Base-by-base conservation (phyloP, 1,139 yeast species). In the Diutina mesorugosa region DNA sequence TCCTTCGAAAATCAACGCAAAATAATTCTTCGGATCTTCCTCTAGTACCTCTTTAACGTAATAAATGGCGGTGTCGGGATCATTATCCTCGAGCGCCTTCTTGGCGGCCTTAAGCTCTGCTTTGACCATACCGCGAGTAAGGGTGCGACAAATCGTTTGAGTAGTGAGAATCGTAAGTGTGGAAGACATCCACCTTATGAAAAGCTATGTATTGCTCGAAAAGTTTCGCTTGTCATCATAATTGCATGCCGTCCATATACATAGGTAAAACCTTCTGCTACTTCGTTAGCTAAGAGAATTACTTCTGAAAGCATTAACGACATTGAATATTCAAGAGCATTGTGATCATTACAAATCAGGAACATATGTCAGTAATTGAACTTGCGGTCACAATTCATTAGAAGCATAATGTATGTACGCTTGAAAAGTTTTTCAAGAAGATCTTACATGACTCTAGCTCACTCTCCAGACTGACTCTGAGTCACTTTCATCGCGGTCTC, bases 1-100 rank as follows among this genome's bases (percentile, higher is more conserved):
- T 3, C 89, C 95, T 57, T 74, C 68, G 63, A 84, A 83, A 5
- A 87, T 78, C 61, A 75, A 74, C 45, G 90, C 96, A 66, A 78
- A 80, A 69, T 84, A 87, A 65, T 81, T 81, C 7, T 74, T 62
- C 2, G 77, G 71, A 59, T 90, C 96, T 5, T 70, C 62, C 9
- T 73, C 74, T 21, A 87, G 67, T 1, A 80, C 84, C 56, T 80
- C 79, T 30, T 76, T 69, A 12, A 80, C 78, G 57, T 75, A 66
- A 53, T 78, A 80, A 45, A 84, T 67, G 6, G 86, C 87, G 38
- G 76, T 72, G 52, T 80, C 85, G 8, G 83, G 81, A 61, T 86
- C 87, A 32, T 76, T 78, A 14, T 72, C 70, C 48, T 78, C 78
- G 56, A 87, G 69, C 1, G 89, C 85, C 53, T 67, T 67, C 65